Conservation (phyloP, 371 early-diverging fungal genomes). For the Mucor piriformis region DNA sequence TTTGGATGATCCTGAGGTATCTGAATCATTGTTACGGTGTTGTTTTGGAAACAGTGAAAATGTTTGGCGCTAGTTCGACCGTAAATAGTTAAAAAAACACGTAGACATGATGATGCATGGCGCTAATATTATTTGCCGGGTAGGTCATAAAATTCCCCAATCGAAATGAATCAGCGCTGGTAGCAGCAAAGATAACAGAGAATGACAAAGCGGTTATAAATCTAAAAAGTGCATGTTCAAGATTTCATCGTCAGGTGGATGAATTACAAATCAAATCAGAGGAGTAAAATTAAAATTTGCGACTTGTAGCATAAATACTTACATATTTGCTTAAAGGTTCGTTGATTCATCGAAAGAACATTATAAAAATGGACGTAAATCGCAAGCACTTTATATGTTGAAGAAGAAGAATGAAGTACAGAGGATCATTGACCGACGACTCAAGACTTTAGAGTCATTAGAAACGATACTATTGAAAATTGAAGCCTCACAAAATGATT, state of each 20-base stretch:
- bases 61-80: conserved; percentile 23
- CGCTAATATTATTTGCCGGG: background rate
- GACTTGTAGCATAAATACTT: no score
- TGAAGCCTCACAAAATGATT: conserved; percentile 55
- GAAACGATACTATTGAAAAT: conserved; percentile 57
- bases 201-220: conserved; percentile 55
- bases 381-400: conserved; percentile 51
- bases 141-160: conserved; percentile 36
- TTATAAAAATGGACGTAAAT: conserved; percentile 21
- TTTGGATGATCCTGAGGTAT: conserved; percentile 38
- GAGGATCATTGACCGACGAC: conserved; percentile 40
- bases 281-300: conserved; percentile 6
- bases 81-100: background rate
- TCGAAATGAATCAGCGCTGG: conserved; percentile 4
- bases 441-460: conserved; percentile 55
- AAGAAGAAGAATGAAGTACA: conserved; percentile 47
- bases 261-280: conserved; percentile 44
- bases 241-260: conserved; percentile 49
- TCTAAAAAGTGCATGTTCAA: conserved; percentile 44
- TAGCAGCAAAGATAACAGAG: conserved; percentile 32
- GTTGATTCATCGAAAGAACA: conserved; percentile 24
- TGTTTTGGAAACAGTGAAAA: conserved; percentile 30
- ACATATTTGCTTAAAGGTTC: no score
- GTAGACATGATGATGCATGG: background rate
- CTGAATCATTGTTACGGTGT: conserved; percentile 33